These are phyloP conservation scores for Apiospora rasikravindrae DNA, from an alignment of 2,329 filamentous ascomycete species.

Conservation along the genomic window DNA sequence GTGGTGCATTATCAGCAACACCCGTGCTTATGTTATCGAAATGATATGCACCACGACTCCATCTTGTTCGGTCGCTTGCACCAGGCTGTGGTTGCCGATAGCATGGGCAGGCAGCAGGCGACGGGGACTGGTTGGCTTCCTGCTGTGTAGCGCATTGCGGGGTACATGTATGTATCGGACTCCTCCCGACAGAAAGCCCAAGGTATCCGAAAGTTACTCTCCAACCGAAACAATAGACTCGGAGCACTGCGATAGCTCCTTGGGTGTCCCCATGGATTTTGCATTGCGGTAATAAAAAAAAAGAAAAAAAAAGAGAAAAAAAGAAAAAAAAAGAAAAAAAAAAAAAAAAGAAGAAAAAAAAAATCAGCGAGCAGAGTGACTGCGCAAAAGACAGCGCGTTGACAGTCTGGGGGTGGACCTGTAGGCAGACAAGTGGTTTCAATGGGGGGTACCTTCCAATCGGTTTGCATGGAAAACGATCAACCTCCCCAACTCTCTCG, in stretches of 20 bases:
- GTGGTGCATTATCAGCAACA: not conserved
- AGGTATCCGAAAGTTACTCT: not conserved
- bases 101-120: not conserved
- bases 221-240: not conserved
- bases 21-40: not conserved
- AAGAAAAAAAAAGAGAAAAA: not conserved
- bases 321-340: not conserved
- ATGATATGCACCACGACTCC: not conserved
- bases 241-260: not conserved
- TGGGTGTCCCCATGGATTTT: not conserved
- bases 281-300: not conserved
- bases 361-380: not conserved
- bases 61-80: not conserved
- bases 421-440: not conserved
- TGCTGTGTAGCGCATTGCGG: not conserved
- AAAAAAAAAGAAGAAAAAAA: not conserved
- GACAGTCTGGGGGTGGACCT: not conserved
- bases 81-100: not conserved
- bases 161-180: conserved; percentile 4
- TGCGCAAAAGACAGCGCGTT: not conserved
- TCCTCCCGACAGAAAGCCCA: not conserved
- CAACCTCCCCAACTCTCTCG: not conserved
- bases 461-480: not conserved
- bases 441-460: not conserved
- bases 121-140: not conserved